Evolutionary conservation across 257 asterid species (phyloP), one percentile per base, ranked within the genome.

Genomic region (Solanum arcanum): DNA sequence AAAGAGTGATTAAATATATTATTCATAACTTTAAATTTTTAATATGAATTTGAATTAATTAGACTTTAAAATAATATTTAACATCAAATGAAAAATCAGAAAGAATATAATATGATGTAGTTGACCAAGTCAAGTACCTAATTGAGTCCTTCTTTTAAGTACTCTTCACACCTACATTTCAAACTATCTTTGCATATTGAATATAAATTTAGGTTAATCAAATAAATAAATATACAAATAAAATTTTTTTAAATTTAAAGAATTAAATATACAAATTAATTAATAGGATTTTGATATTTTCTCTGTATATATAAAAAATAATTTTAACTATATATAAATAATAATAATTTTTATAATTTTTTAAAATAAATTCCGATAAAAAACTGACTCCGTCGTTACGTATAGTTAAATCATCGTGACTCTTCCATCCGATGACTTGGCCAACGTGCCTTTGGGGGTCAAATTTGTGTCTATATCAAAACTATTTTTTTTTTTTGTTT

Each of bases 31-130:
- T 33, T 33, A 33, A 33, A 33, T 33, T 35, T 35, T 35, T 12
- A 23, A 25, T 64, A 6, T 0, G 0, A n/a, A 64, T 12, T 25
- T 25, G 0, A 66, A 66, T 12, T 25, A 66, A 0, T 5, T 4
- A 25, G 0, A 25, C 0, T 0, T 0, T 4, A 66, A 0, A 66
- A 25, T 12, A 25, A 66, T 66, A 64, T 23, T 1, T 1, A 6
- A 23, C 1, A 10, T 0, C 6, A 0, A 35, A 35, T 4, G 1
- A 35, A 3, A 21, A 5, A 9, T 21, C 0, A 2, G 0, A n/a
- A 25, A 59, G 7, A 64, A 66, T 5, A 66, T 12, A 9, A 66
- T 66, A 25, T 9, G 35, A 64, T 5, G 18, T 12, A 25, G 73
- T 64, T 66, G 74, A 66, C 74, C 74, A 12, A 20, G 80, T 73